A percentile compares a stretch with the other conserved stretches of the same genome.
Conservation (phyloP, 1,139 yeast genomes). For the Yamadazyma oceani region DNA sequence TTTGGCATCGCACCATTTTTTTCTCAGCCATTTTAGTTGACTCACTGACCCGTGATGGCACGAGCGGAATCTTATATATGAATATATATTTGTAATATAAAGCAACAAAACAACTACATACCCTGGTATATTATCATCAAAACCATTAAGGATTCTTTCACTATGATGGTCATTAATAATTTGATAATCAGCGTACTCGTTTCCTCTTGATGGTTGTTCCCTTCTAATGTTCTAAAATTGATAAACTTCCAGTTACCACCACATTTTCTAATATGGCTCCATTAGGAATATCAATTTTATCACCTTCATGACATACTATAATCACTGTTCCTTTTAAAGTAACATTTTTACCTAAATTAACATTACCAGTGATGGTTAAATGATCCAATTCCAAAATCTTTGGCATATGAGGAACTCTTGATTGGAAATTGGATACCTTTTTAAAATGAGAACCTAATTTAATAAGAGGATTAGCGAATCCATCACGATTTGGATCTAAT, state of each 20-base stretch:
- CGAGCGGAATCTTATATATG: too few species aligned
- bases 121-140: too few species aligned
- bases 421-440: conserved; percentile 88
- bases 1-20: too few species aligned
- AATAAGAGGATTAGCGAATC: conserved; percentile 85
- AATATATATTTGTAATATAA: too few species aligned
- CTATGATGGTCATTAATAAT: too few species aligned
- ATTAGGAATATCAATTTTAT: conserved; percentile 94
- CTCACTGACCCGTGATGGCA: too few species aligned
- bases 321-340: conserved; percentile 95
- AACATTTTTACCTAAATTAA: conserved; percentile 84
- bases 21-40: too few species aligned
- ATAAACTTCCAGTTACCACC: conserved; percentile 94
- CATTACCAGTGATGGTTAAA: conserved; percentile 96
- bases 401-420: conserved; percentile 93
- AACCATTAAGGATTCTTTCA: too few species aligned
- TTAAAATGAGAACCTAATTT: conserved; percentile 96
- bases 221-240: conserved; percentile 91
- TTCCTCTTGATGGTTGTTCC: too few species aligned
- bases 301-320: conserved; percentile 96
- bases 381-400: conserved; percentile 94
- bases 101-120: too few species aligned
- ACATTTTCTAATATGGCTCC: conserved; percentile 94
- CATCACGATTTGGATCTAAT: conserved; percentile 83
- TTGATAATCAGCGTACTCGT: too few species aligned